Percentiles rank a stretch among this genome's conserved stretches.
Evolutionary conservation across 1,139 yeast species (phyloP).

Genomic region (Geotrichum aggregatum): DNA sequence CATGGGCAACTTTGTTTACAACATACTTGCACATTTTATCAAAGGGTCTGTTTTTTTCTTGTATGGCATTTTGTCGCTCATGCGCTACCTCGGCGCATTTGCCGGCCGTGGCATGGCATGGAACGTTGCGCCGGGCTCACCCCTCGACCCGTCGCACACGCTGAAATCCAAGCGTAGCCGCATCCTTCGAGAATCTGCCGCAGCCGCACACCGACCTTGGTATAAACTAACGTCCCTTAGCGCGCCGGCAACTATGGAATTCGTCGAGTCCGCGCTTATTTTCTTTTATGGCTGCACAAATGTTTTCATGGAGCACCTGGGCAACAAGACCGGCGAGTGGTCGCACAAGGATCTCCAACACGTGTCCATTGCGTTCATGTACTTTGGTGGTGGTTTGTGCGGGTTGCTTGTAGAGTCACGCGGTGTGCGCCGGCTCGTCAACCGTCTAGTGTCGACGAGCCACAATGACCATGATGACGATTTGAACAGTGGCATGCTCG

Average conservation of each 20-base stretch:
- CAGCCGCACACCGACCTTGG: no score
- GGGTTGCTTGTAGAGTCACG: slow-evolving; percentile 75
- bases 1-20: slow-evolving; percentile 61
- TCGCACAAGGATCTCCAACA: slow-evolving; percentile 91
- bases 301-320: slow-evolving; percentile 82
- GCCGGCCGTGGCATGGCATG: slow-evolving; percentile 81
- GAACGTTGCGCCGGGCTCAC: slow-evolving; percentile 52
- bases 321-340: slow-evolving; percentile 74
- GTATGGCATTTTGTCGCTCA: slow-evolving; percentile 70
- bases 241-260: slow-evolving; percentile 89
- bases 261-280: slow-evolving; percentile 71
- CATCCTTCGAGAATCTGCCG: neutral
- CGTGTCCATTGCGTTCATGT: slow-evolving; percentile 91
- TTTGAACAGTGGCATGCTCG: slow-evolving; percentile 24
- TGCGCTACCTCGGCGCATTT: slow-evolving; percentile 83
- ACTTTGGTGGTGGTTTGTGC: slow-evolving; percentile 85
- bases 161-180: slow-evolving; percentile 1
- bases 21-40: slow-evolving; percentile 87
- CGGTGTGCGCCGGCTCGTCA: slow-evolving; percentile 38
- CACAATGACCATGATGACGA: slow-evolving; percentile 21
- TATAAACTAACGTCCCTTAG: no score
- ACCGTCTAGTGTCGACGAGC: slow-evolving; percentile 19
- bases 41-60: slow-evolving; percentile 87
- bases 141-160: slow-evolving; percentile 5
- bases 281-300: slow-evolving; percentile 86